A percentile compares a stretch with the other conserved stretches of the same genome.
Conservation (phyloP, 306 rosid genomes). For the Sicyos edulis region DNA sequence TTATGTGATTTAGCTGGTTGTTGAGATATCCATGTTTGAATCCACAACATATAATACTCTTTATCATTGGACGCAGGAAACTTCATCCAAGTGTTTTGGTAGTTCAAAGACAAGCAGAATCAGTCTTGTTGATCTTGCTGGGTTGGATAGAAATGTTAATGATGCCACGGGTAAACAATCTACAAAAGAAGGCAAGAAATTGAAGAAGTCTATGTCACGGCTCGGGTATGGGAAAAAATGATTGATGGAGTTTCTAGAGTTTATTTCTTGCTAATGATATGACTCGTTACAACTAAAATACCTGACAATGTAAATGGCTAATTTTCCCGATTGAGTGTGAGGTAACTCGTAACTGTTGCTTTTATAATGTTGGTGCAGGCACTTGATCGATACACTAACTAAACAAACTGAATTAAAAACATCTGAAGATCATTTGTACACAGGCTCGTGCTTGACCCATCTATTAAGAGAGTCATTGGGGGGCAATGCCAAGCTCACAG, state of each 20-base stretch:
- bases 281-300: constrained; percentile 3
- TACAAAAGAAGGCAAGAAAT: constrained; percentile 51
- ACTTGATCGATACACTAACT: constrained; percentile 56
- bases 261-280: background rate
- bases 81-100: constrained; percentile 66
- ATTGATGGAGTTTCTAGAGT: constrained; percentile 7
- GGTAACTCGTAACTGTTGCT: constrained; percentile 4
- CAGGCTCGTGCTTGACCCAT: constrained; percentile 65
- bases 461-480: constrained; percentile 74
- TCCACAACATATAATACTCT: background rate
- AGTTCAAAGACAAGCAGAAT: constrained; percentile 94
- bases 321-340: background rate
- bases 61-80: constrained; percentile 37
- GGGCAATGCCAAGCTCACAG: constrained; percentile 83
- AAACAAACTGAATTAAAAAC: constrained; percentile 42
- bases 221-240: constrained; percentile 56
- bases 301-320: background rate
- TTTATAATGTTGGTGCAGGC: constrained; percentile 46
- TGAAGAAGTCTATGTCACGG: constrained; percentile 79
- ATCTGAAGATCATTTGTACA: constrained; percentile 39
- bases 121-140: constrained; percentile 90
- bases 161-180: constrained; percentile 55
- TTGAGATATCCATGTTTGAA: background rate
- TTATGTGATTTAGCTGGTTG: background rate
- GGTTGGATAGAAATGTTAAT: constrained; percentile 55